Evolutionary conservation across 2,329 filamentous ascomycete genomes (phyloP), one percentile per base, ranked within the genome.

Genomic region (Venturiaceae sp.): DNA sequence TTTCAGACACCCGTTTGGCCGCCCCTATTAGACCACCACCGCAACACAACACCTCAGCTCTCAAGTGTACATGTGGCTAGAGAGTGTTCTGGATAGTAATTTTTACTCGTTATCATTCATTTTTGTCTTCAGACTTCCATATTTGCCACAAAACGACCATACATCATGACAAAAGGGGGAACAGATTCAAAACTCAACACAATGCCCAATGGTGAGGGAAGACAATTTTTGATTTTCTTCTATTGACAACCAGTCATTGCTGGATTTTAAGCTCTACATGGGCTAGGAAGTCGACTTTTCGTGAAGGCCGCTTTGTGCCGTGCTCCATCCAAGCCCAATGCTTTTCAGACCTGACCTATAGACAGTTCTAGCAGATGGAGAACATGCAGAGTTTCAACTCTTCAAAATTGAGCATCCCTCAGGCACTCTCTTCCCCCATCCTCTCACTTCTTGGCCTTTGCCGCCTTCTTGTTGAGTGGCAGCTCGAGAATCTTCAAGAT

Each of bases 401-500:
- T 14, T 16, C 19, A 13, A 30, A 13, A n/a, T 16, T 30, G 13
- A n/a, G 23, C 44, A 30, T 8, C 23, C n/a, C 26, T n/a, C 19
- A 13, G 13, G 13, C 5, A 30, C 8, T 23, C 74, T 70, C 83
- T 86, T 86, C 82, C 88, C 87, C 84, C 82, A 88, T 91, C 83
- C 95, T 70, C 72, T 73, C 44, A 47, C 81, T 91, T 92, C 80
- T 88, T 94, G 80, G 90, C 90, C 71, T 90, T 92, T 72, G 92
- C 91, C 77, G 89, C 88, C 77, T 89, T 90, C 69, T 81, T 83
- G 61, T 79, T 77, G 66, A 96, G 76, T 33, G 92, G 92, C 74
- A 89, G 88, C 77, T 94, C 91, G 55, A 99, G 82, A 64, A 97
- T 92, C 81, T 94, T 90, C 66, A 97, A 84, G 64, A 99, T 82